Evolutionary conservation across 1,284 basidiomycete genomes (phyloP).

Genomic region (Papiliotrema nemorosa): DNA sequence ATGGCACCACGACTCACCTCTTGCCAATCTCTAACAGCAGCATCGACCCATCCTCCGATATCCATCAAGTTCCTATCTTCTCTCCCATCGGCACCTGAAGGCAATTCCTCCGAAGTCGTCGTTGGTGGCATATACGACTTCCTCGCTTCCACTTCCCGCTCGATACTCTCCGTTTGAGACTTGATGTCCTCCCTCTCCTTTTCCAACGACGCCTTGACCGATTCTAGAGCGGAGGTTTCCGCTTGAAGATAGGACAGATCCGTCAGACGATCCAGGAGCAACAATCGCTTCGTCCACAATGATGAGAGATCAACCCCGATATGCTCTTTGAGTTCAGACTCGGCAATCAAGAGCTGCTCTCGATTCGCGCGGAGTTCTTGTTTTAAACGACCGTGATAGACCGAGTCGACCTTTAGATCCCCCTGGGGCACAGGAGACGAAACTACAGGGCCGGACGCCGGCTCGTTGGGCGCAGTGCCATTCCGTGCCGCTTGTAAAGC

Average conservation of each 20-base stretch:
- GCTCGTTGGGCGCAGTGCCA: background rate
- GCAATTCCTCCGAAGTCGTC: background rate
- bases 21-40: conserved; percentile 37
- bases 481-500: conserved; percentile 19
- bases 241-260: conserved; percentile 11
- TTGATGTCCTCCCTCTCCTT: conserved; percentile 27
- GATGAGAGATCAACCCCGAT: background rate
- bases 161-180: conserved; percentile 21
- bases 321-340: conserved; percentile 15
- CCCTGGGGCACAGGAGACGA: background rate
- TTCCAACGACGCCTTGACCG: conserved; percentile 24
- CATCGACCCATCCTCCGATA: conserved; percentile 39
- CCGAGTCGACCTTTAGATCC: conserved; percentile 24
- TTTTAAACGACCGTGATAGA: conserved; percentile 24
- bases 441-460: background rate
- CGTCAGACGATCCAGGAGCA: background rate
- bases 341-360: conserved; percentile 18
- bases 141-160: conserved; percentile 28
- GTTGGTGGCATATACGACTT: conserved; percentile 5
- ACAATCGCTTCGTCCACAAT: background rate
- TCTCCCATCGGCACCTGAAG: conserved; percentile 12
- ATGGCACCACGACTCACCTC: conserved; percentile 12
- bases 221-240: conserved; percentile 29
- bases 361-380: conserved; percentile 25
- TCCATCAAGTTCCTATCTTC: conserved; percentile 32